Evolutionary conservation across 2,329 filamentous ascomycete genomes (phyloP).

Genomic region (Calonectria hongkongensis): DNA sequence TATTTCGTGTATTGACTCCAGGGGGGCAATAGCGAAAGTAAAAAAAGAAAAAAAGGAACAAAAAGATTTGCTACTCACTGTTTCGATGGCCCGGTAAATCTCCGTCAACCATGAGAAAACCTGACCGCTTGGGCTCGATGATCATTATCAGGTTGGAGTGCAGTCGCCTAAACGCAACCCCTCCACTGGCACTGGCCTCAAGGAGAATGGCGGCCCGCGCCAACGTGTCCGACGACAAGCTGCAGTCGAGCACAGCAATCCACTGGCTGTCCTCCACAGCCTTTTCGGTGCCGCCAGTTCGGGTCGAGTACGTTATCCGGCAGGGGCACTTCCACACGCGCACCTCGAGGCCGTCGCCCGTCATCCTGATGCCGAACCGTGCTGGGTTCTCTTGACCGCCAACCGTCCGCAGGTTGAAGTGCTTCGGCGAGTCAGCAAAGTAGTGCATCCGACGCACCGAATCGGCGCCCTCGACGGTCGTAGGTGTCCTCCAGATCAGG

Average conservation of each 20-base stretch:
- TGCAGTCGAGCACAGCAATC: conserved; percentile 55
- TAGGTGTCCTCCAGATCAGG: conserved; percentile 55
- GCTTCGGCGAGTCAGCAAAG: conserved; percentile 50
- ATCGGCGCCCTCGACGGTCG: conserved; percentile 32
- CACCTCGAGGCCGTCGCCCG: conserved; percentile 50
- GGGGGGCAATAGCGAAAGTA: neutral
- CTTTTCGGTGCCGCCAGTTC: conserved; percentile 48
- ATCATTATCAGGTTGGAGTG: conserved; percentile 53
- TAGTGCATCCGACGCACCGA: conserved; percentile 50
- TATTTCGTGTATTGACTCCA: neutral
- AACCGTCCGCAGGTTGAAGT: conserved; percentile 54
- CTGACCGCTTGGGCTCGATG: conserved; percentile 47
- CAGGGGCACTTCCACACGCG: conserved; percentile 55
- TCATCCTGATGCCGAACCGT: conserved; percentile 50
- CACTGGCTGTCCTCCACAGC: conserved; percentile 48
- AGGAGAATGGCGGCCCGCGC: conserved; percentile 53
- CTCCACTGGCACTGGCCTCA: conserved; percentile 47
- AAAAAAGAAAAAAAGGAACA: neutral
- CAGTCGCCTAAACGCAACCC: conserved; percentile 47
- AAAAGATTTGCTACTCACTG: conserved; percentile 28
- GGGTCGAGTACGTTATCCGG: conserved; percentile 48
- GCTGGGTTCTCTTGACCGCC: conserved; percentile 52
- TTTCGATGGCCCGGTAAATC: conserved; percentile 36
- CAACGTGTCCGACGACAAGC: conserved; percentile 52
- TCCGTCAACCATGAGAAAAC: conserved; percentile 39